phyloP scores from a whole-genome alignment of 768 basidiomycete species.

The Calocybe gangraenosa region DNA sequence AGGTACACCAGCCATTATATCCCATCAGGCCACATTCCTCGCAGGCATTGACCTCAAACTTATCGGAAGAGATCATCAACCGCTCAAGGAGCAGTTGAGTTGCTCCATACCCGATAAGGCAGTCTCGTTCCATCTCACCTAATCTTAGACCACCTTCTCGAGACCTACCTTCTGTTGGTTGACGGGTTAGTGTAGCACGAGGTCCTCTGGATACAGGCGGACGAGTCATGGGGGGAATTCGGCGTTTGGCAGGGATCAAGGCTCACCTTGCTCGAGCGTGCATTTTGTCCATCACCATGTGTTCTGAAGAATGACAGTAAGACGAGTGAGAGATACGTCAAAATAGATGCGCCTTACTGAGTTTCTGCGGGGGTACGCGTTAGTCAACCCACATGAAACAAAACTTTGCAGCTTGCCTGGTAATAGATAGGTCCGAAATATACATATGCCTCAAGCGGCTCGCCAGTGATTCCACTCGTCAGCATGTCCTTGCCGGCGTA shows the following conservation, averaged over 20 bases:
- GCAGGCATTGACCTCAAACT: slow-evolving; percentile 96
- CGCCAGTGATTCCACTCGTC: slow-evolving; percentile 96
- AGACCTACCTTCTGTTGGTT: slow-evolving; percentile 97
- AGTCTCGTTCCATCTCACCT: slow-evolving; percentile 99
- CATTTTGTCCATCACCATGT: slow-evolving; percentile 99
- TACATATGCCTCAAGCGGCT: slow-evolving; percentile 93
- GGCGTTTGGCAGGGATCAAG: slow-evolving; percentile 7
- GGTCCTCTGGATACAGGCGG: slow-evolving; percentile 61
- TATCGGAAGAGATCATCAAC: slow-evolving; percentile 98
- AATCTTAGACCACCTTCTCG: slow-evolving; percentile 95
- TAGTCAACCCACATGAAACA: slow-evolving; percentile 5
- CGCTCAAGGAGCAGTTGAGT: slow-evolving; percentile 95
- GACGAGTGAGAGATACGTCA: slow-evolving; percentile 9
- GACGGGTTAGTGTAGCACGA: slow-evolving; percentile 92
- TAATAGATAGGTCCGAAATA: slow-evolving; percentile 99
- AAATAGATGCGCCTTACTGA: slow-evolving; percentile 57
- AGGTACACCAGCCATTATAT: slow-evolving; percentile 94
- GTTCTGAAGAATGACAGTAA: slow-evolving; percentile 46
- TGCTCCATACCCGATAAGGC: slow-evolving; percentile 97
- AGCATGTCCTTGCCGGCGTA: slow-evolving; percentile 99
- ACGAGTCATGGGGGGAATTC: slow-evolving; percentile 7
- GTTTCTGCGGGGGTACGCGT: slow-evolving; percentile 61
- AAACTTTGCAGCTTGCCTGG: slow-evolving; percentile 52
- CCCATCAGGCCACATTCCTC: slow-evolving; percentile 93
- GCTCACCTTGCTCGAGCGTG: slow-evolving; percentile 93